phyloP scores from a whole-genome alignment of 805 yeast genomes.

The Ogataea corticis region DNA sequence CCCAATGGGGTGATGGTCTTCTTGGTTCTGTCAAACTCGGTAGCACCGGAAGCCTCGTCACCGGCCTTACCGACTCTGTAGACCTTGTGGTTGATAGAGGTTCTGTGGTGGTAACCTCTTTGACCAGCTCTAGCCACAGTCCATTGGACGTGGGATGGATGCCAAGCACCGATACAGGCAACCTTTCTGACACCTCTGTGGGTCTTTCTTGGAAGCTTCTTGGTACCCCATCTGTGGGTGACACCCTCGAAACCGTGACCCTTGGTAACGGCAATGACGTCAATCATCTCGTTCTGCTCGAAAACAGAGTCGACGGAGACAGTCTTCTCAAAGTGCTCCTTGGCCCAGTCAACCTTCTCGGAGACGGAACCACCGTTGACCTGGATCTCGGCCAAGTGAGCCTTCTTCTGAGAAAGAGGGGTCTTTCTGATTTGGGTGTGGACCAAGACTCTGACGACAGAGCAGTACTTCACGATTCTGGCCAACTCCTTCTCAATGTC shows the following conservation, averaged over 20 bases:
- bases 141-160: conserved; percentile 99
- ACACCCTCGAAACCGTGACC: conserved; percentile 99
- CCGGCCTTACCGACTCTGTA: conserved; percentile 98
- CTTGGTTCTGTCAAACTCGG: conserved; percentile 99
- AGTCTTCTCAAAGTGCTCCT: conserved; percentile 98
- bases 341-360: conserved; percentile 98
- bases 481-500: conserved; percentile 94
- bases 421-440: conserved; percentile 99
- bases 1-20: conserved; percentile 99
- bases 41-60: conserved; percentile 92
- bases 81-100: conserved; percentile 99
- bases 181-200: conserved; percentile 99
- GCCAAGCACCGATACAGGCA: conserved; percentile 99
- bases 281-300: conserved; percentile 98
- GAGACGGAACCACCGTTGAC: conserved; percentile 98
- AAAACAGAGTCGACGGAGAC: conserved; percentile 93
- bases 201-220: conserved; percentile 99
- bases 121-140: conserved; percentile 99
- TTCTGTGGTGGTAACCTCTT: conserved; percentile 99
- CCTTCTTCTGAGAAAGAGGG: conserved; percentile 99
- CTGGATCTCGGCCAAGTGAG: conserved; percentile 99
- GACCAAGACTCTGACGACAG: conserved; percentile 98
- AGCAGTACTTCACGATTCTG: conserved; percentile 96
- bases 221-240: conserved; percentile 99
- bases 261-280: conserved; percentile 98